Base-by-base conservation (phyloP, 2,329 filamentous ascomycete species). In the Calonectria multiphialidica region DNA sequence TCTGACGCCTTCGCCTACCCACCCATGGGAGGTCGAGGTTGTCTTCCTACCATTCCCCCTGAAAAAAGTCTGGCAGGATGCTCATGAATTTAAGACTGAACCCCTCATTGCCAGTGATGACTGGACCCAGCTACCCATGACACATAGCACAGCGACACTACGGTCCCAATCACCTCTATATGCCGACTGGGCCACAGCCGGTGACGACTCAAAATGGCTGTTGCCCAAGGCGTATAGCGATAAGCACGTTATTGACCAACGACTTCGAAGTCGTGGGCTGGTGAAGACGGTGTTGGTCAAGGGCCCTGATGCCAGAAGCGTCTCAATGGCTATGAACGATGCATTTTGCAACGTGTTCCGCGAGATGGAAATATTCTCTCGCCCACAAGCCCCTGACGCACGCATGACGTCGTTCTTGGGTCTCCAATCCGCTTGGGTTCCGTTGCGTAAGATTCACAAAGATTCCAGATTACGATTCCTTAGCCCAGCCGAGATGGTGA, bases 1-100 rank as follows among this genome's bases (percentile, higher is more conserved):
- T 7, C 85, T 89, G 12, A 82, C 91, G 35, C 93, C 94, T n/a
- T 91, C 93, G 0, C 86, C 86, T 33, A 83, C 84, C 49, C 87
- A 90, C 47, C 93, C 93, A 0, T 95, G 93, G 93, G 90, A 93
- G 75, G 85, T 96, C 2, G 93, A 96, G 79, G 92, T 96, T 5
- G 91, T 96, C 1, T 91, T 95, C 70, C 81, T 96, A 9, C 94
- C 94, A 1, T 96, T 94, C 81, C 87, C 88, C 1, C 83, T 91
- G 8, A 89, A 87, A 75, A 87, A 86, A 25, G 77, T 92, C 7
- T 92, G 90, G 90, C 84, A 89, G 71, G 84, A 85, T 53, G 81
- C 85, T 5, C 80, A 84, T 72, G 86, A 90, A 3, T 90, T 91
- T 79, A 85, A 84, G 61, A 70, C 80, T 28, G 83, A 83, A 25